Base-by-base conservation (phyloP, 2,329 filamentous ascomycete species). In the Xylaria sp. region DNA sequence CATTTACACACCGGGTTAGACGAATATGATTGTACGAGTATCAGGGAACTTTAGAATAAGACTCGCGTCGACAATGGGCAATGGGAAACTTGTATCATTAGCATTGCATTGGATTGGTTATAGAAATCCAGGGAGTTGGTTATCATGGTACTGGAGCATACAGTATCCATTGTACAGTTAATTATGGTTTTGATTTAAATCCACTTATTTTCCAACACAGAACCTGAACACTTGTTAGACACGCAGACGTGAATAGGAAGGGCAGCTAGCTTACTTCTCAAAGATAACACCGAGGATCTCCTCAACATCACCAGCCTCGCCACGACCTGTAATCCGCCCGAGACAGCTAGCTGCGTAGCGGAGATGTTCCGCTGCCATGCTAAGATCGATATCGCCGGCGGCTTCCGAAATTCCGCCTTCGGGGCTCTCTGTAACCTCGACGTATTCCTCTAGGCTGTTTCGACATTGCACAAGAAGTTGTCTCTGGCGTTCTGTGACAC, bases 221-320 rank as follows among this genome's bases (percentile, higher is more conserved):
- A 88, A 88, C 69, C 85, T 88, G 72, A 34, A 58, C 21, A 51
- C 50, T 73, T 61, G 61, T 73, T 60, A 65, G 61, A 58, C 53
- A 68, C 53, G 50, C 59, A 30, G 2, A 59, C 42, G 62, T 56
- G 65, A 71, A n/a, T n/a, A 39, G 47, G 34, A 39, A 39, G 14
- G 34, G 27, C 12, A 42, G 88, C 88, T 85, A 42, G 88, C 88
- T 85, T 82, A 97, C 93, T 97, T 98, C 80, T 98, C 95, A 82
- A 99, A 99, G 3, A 99, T 94, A 24, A 99, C 94, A 0, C 96
- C 96, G 53, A 99, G 82, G 7, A 99, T 93, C 77, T 98, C 96
- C 78, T 99, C 95, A 17, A 98, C 93, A 79, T 98, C 95, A 2
- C 94, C 93, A 48, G 87, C 88, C 74, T 94, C 93, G 0, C 94